These are phyloP conservation scores for Malus asiatica DNA, from an alignment of 306 rosid species.

Conservation along the genomic window DNA sequence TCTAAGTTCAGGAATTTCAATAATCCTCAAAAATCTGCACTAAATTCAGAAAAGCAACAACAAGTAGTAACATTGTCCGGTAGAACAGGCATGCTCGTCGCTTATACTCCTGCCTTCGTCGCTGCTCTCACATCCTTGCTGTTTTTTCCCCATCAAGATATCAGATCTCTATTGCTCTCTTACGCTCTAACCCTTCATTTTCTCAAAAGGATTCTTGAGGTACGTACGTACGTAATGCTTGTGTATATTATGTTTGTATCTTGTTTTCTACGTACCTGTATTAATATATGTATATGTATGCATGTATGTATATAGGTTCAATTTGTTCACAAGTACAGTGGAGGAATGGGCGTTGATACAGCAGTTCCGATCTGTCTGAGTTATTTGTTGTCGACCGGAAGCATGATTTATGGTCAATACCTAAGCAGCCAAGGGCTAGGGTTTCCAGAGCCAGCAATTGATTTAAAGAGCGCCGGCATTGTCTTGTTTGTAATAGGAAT, in stretches of 20 bases:
- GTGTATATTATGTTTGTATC: neutral
- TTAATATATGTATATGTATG: neutral
- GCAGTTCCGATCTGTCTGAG: conserved; percentile 43
- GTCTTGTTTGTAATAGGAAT: conserved; percentile 48
- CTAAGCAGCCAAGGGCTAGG: conserved; percentile 17
- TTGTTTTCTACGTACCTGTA: too few relatives aligned
- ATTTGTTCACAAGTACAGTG: conserved; percentile 72
- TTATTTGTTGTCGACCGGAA: conserved; percentile 38
- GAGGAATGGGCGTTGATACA: conserved; percentile 39
- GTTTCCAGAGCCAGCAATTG: conserved; percentile 47
- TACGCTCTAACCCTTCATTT: conserved; percentile 61
- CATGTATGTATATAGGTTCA: conserved; percentile 32
- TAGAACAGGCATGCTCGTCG: conserved; percentile 50
- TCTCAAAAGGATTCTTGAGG: conserved; percentile 76
- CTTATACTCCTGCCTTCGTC: conserved; percentile 58
- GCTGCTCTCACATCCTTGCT: conserved; percentile 38
- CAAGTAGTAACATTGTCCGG: conserved; percentile 22
- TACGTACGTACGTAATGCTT: neutral
- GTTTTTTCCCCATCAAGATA: conserved; percentile 23
- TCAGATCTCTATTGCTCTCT: conserved; percentile 38
- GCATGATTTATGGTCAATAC: conserved; percentile 55
- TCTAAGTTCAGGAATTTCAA: conserved; percentile 48
- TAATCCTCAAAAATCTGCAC: neutral
- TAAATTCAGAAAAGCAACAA: neutral
- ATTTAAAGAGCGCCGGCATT: conserved; percentile 44